Conservation (phyloP, 495 filamentous ascomycete genomes). For the Trichoderma reesei region DNA sequence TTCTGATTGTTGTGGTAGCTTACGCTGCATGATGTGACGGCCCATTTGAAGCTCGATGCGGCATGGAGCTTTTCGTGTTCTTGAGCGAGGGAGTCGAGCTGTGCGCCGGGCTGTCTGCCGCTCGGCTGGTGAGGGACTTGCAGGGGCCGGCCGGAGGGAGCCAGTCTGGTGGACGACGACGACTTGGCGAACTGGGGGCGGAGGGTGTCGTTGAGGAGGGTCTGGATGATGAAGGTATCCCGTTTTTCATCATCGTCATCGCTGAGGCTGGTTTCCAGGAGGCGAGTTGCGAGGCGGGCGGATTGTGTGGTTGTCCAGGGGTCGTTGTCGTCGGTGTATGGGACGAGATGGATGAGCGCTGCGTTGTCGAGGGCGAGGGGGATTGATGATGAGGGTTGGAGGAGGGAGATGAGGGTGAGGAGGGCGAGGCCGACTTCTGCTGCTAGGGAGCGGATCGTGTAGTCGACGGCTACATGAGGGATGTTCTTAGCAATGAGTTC, state of each 20-base stretch:
- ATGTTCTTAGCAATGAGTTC: background rate
- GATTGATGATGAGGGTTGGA: background rate
- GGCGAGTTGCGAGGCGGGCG: background rate
- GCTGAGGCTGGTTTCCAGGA: constrained; percentile 8
- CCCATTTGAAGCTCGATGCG: constrained; percentile 58
- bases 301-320: constrained; percentile 2
- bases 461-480: background rate
- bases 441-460: background rate
- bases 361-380: background rate
- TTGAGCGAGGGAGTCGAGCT: constrained; percentile 36
- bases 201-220: constrained; percentile 43
- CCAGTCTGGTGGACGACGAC: constrained; percentile 53
- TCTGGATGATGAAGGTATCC: constrained; percentile 39
- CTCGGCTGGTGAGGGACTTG: constrained; percentile 30
- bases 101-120: constrained; percentile 28
- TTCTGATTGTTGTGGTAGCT: constrained; percentile 12
- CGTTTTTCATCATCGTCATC: background rate
- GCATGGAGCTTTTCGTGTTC: constrained; percentile 56
- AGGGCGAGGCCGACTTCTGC: background rate
- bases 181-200: constrained; percentile 62
- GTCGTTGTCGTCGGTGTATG: background rate
- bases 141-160: constrained; percentile 50
- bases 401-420: background rate
- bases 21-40: constrained; percentile 42
- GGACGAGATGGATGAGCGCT: background rate